A percentile compares a stretch with the other conserved stretches of the same genome.
Evolutionary conservation across 164 flowering plant genomes (phyloP).

Genomic region (Umbilicus rupestris): DNA sequence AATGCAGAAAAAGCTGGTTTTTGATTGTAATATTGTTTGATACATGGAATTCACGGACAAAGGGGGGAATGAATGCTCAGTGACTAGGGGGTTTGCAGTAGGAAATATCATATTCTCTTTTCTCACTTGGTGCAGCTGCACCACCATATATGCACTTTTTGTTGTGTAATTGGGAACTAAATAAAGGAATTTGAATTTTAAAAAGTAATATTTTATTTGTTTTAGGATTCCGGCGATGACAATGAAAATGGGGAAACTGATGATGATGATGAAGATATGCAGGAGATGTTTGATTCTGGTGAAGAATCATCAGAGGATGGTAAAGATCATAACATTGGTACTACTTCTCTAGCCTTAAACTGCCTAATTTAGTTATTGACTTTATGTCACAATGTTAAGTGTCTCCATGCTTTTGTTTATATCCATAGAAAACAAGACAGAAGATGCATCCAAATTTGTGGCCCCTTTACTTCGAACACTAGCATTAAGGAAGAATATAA

Average conservation of each 20-base stretch:
- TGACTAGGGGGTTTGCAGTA: no score
- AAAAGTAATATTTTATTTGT: neutral
- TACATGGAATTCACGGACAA: no score
- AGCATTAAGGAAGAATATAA: conserved; percentile 26
- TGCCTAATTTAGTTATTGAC: neutral
- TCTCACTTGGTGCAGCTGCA: no score
- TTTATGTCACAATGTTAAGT: neutral
- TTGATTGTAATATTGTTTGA: no score
- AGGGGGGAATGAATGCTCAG: no score
- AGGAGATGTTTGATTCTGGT: conserved; percentile 17
- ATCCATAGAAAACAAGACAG: conserved; percentile 39
- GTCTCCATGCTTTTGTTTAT: conserved; percentile 2
- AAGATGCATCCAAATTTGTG: conserved; percentile 73
- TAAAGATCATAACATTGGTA: conserved; percentile 38
- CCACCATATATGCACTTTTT: no score
- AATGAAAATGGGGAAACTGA: conserved; percentile 24
- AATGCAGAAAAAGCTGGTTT: no score
- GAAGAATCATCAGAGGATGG: conserved; percentile 36
- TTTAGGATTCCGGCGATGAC: conserved; percentile 35
- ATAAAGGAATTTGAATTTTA: no score
- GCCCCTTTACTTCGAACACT: conserved; percentile 52
- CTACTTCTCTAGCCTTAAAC: conserved; percentile 14
- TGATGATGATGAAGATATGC: conserved; percentile 14
- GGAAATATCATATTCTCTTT: no score
- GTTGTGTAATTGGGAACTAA: no score